A percentile compares a stretch with the other conserved stretches of the same genome.
phyloP scores from a whole-genome alignment of 257 asterid genomes.

The Nicotiana paniculata region DNA sequence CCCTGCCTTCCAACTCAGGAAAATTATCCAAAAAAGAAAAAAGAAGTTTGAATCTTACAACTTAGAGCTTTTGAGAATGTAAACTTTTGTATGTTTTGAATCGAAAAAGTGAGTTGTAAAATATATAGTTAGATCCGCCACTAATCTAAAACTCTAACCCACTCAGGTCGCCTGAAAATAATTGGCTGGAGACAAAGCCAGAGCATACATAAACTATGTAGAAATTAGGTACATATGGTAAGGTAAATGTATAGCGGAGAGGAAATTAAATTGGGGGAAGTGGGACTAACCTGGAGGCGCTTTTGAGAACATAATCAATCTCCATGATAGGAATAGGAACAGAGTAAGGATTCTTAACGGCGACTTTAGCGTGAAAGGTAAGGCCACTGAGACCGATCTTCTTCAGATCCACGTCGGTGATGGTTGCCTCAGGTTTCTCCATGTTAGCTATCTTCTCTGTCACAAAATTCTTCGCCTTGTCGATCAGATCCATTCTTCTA shows the following conservation, averaged over 20 bases:
- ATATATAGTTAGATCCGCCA: not conserved
- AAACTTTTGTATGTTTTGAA: no score
- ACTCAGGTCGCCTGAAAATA: no score
- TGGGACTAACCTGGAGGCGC: constrained; percentile 42
- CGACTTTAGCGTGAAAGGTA: constrained; percentile 45
- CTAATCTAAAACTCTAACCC: no score
- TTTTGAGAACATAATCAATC: constrained; percentile 49
- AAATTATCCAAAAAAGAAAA: no score
- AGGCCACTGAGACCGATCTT: constrained; percentile 42
- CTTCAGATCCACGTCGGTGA: constrained; percentile 67
- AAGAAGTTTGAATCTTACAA: no score
- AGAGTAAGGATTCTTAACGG: constrained; percentile 51
- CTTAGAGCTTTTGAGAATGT: no score
- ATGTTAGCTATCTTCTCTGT: constrained; percentile 23
- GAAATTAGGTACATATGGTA: no score
- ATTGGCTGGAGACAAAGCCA: no score
- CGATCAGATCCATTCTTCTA: constrained; percentile 43
- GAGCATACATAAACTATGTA: no score
- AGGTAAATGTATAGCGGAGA: not conserved
- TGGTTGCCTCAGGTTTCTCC: constrained; percentile 62
- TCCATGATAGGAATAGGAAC: constrained; percentile 63
- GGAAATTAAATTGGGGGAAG: no score
- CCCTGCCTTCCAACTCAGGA: not conserved
- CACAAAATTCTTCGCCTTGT: constrained; percentile 42
- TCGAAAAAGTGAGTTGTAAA: no score